Evolutionary conservation across 176 grass and related monocot genomes (phyloP).

Genomic region (Phyllostachys edulis): DNA sequence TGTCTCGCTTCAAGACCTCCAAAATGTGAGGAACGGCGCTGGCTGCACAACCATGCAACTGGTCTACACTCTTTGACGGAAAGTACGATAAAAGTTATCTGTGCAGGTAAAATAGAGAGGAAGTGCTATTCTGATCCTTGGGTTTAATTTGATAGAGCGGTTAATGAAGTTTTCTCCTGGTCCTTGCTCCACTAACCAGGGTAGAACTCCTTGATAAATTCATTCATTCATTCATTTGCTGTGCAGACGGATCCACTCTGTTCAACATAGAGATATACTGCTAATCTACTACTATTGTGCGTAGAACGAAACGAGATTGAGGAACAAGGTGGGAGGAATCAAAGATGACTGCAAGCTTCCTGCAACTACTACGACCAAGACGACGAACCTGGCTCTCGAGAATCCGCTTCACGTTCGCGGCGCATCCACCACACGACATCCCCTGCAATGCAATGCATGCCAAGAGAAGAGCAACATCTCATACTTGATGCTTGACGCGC

Average conservation of each 20-base stretch:
- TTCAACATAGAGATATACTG: not conserved
- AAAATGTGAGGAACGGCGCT: no score
- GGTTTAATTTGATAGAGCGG: not conserved
- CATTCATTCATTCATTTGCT: not conserved
- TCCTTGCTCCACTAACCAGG: not conserved
- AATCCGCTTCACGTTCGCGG: conserved; percentile 67
- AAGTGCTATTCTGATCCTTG: not conserved
- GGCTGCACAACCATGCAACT: no score
- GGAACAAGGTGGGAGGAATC: not conserved
- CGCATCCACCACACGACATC: conserved; percentile 82
- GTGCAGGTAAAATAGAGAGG: no score
- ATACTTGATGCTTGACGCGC: not conserved
- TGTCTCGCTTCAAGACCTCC: no score
- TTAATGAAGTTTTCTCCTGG: not conserved
- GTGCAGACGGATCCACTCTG: not conserved
- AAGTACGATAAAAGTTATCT: not conserved
- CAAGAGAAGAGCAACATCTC: not conserved
- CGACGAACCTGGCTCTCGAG: conserved; percentile 72
- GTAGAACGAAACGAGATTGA: not conserved
- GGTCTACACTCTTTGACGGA: not conserved
- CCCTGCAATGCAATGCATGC: conserved; percentile 40
- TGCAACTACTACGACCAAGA: not conserved
- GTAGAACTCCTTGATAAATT: not conserved
- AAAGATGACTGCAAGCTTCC: not conserved
- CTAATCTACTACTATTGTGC: no score